phyloP scores from a whole-genome alignment of 352 stramenopile genomes.

The Globisporangium recalcitrans region DNA sequence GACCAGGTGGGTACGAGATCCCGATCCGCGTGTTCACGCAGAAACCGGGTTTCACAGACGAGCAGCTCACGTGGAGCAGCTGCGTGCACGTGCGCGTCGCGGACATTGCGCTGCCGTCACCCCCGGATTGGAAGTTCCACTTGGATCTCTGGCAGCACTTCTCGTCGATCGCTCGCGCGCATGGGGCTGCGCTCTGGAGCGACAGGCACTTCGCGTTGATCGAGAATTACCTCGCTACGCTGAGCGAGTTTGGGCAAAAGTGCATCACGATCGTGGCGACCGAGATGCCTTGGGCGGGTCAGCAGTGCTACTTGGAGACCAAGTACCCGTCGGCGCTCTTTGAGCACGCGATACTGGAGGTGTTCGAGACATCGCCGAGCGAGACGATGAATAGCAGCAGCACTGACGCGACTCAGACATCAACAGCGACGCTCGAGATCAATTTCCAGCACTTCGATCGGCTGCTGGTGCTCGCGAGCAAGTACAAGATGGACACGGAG shows the following conservation, averaged over 20 bases:
- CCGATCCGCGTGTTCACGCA: conserved; percentile 65
- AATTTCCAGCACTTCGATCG: conserved; percentile 71
- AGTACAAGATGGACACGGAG: conserved; percentile 51
- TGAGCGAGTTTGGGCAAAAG: conserved; percentile 67
- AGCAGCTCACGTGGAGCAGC: conserved; percentile 62
- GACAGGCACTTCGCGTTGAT: conserved; percentile 65
- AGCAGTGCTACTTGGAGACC: conserved; percentile 72
- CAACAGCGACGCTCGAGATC: conserved; percentile 31
- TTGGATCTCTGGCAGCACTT: conserved; percentile 78
- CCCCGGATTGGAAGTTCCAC: conserved; percentile 53
- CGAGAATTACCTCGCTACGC: conserved; percentile 48
- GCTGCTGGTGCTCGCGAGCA: conserved; percentile 43
- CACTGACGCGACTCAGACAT: conserved; percentile 4
- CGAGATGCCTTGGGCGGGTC: conserved; percentile 71
- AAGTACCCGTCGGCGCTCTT: conserved; percentile 63
- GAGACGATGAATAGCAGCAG: not conserved
- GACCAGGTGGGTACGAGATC: conserved; percentile 55
- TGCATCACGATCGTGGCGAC: conserved; percentile 66
- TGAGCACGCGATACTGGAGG: conserved; percentile 58
- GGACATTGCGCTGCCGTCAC: conserved; percentile 40
- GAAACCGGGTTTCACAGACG: conserved; percentile 51
- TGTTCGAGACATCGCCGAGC: conserved; percentile 35
- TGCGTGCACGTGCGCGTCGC: conserved; percentile 47
- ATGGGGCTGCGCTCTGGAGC: conserved; percentile 55
- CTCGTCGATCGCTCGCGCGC: conserved; percentile 48